Conservation (phyloP, 2,329 filamentous ascomycete species). For the Teratosphaeria viscida region DNA sequence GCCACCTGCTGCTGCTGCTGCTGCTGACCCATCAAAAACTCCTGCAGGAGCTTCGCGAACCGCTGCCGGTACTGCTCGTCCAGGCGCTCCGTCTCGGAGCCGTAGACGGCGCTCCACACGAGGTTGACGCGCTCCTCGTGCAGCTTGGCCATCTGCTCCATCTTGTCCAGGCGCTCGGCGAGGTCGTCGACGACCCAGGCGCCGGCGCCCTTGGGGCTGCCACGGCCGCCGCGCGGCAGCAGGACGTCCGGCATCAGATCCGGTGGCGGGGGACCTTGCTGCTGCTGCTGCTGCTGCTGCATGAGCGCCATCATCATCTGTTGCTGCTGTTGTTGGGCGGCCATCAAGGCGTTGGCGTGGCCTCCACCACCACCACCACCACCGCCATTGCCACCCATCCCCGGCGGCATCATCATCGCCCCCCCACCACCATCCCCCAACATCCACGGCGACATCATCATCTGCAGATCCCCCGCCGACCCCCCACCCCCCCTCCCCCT, state of each 20-base stretch:
- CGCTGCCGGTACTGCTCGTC: constrained; percentile 1
- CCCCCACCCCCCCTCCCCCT: constrained; percentile 6
- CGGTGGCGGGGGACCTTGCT: not conserved
- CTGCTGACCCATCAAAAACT: not conserved
- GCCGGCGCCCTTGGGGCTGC: not conserved
- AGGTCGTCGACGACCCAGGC: not conserved
- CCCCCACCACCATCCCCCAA: not conserved
- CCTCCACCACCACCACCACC: not conserved
- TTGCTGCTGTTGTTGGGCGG: not conserved
- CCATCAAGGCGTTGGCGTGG: not conserved
- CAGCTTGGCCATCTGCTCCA: constrained; percentile 1
- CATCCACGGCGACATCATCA: not conserved
- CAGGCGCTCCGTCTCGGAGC: not conserved
- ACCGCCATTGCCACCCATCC: not conserved
- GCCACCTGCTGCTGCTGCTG: not conserved
- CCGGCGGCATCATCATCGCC: not conserved
- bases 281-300: not conserved
- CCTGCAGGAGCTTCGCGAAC: not conserved
- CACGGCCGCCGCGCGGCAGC: not conserved
- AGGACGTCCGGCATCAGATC: not conserved
- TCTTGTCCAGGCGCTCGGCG: not conserved
- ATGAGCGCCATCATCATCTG: not conserved
- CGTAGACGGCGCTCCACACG: not conserved
- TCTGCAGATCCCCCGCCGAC: not conserved
- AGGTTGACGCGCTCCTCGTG: not conserved